Percentiles rank a stretch among this genome's conserved stretches.
These are phyloP conservation scores for Suaeda aralocaspica DNA, from an alignment of 148 eudicot species.

Conservation along the genomic window DNA sequence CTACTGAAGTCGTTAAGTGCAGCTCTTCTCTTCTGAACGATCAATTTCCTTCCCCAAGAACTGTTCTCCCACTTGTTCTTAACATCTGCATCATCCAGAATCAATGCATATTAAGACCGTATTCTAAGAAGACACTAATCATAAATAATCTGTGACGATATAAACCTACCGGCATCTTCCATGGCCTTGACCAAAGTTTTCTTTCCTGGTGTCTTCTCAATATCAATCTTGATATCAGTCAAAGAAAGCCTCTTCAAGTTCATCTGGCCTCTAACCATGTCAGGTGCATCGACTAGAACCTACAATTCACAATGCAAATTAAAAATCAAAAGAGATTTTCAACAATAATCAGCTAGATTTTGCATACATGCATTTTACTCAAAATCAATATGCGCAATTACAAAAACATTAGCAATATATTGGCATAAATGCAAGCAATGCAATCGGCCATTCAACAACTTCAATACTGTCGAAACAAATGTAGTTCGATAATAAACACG, in stretches of 20 bases:
- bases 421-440: no score
- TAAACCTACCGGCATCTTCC: slow-evolving; percentile 63
- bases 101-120: background rate
- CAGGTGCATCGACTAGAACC: slow-evolving; percentile 73
- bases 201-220: slow-evolving; percentile 66
- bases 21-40: slow-evolving; percentile 64
- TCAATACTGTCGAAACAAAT: no score
- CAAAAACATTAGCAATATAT: no score
- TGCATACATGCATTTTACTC: no score
- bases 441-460: no score
- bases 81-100: slow-evolving; percentile 36
- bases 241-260: slow-evolving; percentile 62
- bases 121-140: background rate
- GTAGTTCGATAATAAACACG: no score
- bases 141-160: background rate
- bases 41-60: slow-evolving; percentile 69
- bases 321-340: background rate
- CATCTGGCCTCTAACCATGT: slow-evolving; percentile 65
- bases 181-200: slow-evolving; percentile 65
- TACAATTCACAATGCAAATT: background rate
- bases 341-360: no score
- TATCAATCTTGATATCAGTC: slow-evolving; percentile 56
- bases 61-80: slow-evolving; percentile 75
- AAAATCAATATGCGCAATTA: no score
- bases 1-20: slow-evolving; percentile 60